Evolutionary conservation across 306 rosid genomes (phyloP).

Genomic region (Acacia acuminata): DNA sequence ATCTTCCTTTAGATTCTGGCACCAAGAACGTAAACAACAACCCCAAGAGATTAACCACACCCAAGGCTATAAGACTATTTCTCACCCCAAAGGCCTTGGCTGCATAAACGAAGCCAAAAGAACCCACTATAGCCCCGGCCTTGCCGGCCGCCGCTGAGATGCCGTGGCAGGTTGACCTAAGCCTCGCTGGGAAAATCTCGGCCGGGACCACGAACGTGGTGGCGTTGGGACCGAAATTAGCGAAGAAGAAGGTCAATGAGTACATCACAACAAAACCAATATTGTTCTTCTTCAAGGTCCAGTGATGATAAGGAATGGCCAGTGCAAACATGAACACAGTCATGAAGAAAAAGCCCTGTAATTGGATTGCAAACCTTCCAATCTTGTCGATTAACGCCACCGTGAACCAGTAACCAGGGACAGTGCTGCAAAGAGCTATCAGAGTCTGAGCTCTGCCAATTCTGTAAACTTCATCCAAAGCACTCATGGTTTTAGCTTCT

Average conservation of each 20-base stretch:
- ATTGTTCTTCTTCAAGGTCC: constrained; percentile 63
- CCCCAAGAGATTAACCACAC: constrained; percentile 63
- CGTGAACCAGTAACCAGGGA: constrained; percentile 92
- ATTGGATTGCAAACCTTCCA: constrained; percentile 70
- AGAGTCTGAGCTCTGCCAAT: constrained; percentile 86
- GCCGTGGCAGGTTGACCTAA: constrained; percentile 88
- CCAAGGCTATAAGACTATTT: constrained; percentile 56
- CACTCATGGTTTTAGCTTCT: constrained; percentile 68
- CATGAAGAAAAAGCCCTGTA: constrained; percentile 89
- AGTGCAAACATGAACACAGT: constrained; percentile 86
- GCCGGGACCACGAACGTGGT: constrained; percentile 90
- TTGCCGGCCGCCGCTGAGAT: constrained; percentile 92
- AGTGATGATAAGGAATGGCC: constrained; percentile 84
- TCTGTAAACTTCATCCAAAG: constrained; percentile 70
- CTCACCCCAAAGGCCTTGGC: constrained; percentile 56
- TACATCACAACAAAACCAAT: constrained; percentile 79
- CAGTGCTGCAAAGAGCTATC: constrained; percentile 85
- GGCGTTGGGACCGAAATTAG: constrained; percentile 89
- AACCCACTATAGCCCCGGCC: constrained; percentile 85
- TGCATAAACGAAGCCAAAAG: constrained; percentile 78
- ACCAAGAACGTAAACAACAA: constrained; percentile 70
- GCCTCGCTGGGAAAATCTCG: constrained; percentile 82
- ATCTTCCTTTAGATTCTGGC: constrained; percentile 84
- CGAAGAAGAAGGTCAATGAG: constrained; percentile 87
- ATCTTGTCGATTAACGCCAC: constrained; percentile 70